phyloP scores from a whole-genome alignment of 1,139 yeast species.

The Lodderomyces beijingensis region DNA sequence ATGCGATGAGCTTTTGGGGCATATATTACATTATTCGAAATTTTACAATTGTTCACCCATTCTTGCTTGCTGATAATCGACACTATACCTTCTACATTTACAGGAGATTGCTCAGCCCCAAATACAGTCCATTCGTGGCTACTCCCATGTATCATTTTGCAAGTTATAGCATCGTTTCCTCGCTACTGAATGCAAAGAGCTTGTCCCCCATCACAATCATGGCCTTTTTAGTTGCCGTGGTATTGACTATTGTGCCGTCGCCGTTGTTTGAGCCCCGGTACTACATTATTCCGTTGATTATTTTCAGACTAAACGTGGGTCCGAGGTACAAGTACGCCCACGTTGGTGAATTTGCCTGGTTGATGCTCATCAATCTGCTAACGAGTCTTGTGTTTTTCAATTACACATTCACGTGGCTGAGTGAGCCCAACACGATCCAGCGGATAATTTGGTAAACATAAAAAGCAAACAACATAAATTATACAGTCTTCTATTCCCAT shows the following conservation, averaged over 20 bases:
- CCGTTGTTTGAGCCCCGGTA: constrained; percentile 94
- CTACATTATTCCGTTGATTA: constrained; percentile 72
- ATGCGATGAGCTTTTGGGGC: constrained; percentile 17
- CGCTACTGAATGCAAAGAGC: constrained; percentile 16
- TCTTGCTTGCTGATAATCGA: constrained; percentile 87
- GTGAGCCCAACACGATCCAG: constrained; percentile 54
- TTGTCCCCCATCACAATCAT: constrained; percentile 33
- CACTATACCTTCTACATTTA: constrained; percentile 88
- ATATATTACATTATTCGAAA: constrained; percentile 50
- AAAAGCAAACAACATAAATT: neutral
- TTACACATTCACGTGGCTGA: constrained; percentile 65
- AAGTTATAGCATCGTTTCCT: constrained; percentile 40
- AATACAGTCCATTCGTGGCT: constrained; percentile 38
- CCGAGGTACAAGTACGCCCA: constrained; percentile 41
- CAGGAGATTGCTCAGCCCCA: constrained; percentile 51
- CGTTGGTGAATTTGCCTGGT: constrained; percentile 58
- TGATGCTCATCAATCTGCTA: constrained; percentile 47
- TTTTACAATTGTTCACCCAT: constrained; percentile 82
- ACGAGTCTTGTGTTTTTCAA: constrained; percentile 55
- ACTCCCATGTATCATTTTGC: constrained; percentile 74
- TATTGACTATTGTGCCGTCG: constrained; percentile 71
- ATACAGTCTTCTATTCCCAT: too few species aligned
- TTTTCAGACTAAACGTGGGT: constrained; percentile 61
- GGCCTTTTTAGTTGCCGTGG: constrained; percentile 49
- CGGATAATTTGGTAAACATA: constrained; percentile 79